A percentile compares a stretch with the other conserved stretches of the same genome.
Conservation (phyloP, 2,329 filamentous ascomycete genomes). For the Zymoseptoria tritici region DNA sequence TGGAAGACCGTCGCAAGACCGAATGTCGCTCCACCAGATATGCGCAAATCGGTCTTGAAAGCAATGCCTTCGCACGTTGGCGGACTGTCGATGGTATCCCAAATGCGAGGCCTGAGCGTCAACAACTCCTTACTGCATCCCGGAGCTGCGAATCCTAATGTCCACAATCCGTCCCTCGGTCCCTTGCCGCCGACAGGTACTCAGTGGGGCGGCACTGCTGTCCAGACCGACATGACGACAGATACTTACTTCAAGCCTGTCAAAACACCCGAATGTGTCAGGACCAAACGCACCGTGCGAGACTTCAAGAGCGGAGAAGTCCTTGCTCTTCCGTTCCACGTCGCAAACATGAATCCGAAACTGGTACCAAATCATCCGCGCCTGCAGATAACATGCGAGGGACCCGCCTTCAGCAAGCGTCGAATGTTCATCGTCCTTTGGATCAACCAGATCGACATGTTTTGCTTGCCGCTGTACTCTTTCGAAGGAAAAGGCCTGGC, state of each 20-base stretch:
- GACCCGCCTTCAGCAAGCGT: conserved; percentile 13
- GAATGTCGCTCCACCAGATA: neutral
- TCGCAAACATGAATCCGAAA: conserved; percentile 12
- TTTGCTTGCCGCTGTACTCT: conserved; percentile 14
- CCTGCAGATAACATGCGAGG: conserved; percentile 3
- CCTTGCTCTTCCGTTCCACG: conserved; percentile 13
- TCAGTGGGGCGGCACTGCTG: neutral
- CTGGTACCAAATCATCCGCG: neutral
- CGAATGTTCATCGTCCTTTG: conserved; percentile 16
- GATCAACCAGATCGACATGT: conserved; percentile 7
- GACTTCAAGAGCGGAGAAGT: conserved; percentile 14
- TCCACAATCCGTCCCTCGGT: neutral
- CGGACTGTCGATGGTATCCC: neutral
- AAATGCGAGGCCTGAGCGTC: neutral
- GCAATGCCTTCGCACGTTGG: neutral
- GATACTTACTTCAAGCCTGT: neutral
- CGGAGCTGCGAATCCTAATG: no score
- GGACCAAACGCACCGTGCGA: conserved; percentile 1
- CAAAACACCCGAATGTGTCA: neutral
- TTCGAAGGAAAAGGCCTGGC: conserved; percentile 1
- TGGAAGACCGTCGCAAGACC: neutral
- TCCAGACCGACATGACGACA: neutral
- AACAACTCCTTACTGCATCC: no score
- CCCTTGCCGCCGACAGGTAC: no score
- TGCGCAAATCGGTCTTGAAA: neutral